Evolutionary conservation across 2,329 filamentous ascomycete species (phyloP), one percentile per base, ranked within the genome.

Genomic region (Neodidymelliopsis sp.): DNA sequence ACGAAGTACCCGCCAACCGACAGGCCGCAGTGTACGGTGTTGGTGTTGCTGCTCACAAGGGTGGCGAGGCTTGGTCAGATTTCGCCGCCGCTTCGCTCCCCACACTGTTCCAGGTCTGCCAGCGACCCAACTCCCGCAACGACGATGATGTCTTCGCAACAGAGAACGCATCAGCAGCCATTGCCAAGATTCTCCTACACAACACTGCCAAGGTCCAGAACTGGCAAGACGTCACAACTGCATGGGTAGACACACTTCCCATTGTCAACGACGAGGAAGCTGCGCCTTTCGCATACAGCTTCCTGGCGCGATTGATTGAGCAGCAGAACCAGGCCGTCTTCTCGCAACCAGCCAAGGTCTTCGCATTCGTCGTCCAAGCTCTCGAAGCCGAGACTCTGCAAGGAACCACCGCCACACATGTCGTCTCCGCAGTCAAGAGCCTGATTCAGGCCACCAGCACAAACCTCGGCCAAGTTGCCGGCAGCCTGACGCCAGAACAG

Each of bases 81-180:
- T 99, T 97, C 73, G 83, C 94, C 4, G 88, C 88, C 13, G 87
- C 86, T 20, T 87, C 89, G 35, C 78, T 97, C 41, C 89, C 89
- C 9, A 86, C 85, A 57, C 81, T 99, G 23, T 96, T 99, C 78
- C 86, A 91, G 69, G 89, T 90, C 35, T 91, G 87, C 5, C 87
- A 89, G 66, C 82, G 93, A 45, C 84, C 88, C 2, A 88, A 96
- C 57, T 87, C 93, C 4, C 85, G 94, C 57, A 87, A 84, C 36
- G 94, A 97, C 56, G 94, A 97, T 63, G 92, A 97, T 64, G 88
- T 96, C 2, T 99, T 96, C 70, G 94, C 94, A 2, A 97, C 94
- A 1, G 94, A 99, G 77, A 99, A 99, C 69, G 93, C 93, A 6
- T 97, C 91, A 62, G 93, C 94, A 30, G 91, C 91, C 60, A 94